phyloP scores from a whole-genome alignment of 768 basidiomycete species.

The Rhodotorula diobovata region DNA sequence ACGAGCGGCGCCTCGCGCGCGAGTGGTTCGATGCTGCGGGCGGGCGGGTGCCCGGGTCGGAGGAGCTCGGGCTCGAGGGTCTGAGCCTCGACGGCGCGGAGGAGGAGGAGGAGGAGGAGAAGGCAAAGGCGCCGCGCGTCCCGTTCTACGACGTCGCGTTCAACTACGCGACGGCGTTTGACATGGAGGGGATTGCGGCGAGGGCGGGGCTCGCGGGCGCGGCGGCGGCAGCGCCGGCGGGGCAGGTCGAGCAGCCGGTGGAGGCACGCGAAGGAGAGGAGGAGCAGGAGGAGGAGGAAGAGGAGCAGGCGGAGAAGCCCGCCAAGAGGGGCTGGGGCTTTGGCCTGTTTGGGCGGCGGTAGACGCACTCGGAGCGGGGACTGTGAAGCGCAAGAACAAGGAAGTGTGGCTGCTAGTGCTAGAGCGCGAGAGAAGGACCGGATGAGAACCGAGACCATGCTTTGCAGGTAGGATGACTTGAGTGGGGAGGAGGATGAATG shows the following conservation, averaged over 20 bases:
- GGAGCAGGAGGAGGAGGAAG: background rate
- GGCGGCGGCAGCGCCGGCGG: background rate
- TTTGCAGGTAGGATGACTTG: background rate
- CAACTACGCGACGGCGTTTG: slow-evolving; percentile 71
- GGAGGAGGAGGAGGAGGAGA: slow-evolving; percentile 51
- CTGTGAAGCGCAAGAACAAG: no score
- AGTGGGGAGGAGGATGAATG: background rate
- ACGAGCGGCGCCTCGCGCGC: slow-evolving; percentile 58
- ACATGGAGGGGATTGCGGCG: slow-evolving; percentile 33
- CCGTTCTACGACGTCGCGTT: slow-evolving; percentile 93
- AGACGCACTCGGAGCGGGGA: no score
- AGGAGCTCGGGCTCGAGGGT: background rate
- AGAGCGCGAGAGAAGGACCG: background rate
- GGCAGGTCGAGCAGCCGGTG: background rate
- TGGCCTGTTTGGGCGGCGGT: slow-evolving; percentile 14
- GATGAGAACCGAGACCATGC: background rate
- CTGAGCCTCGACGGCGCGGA: slow-evolving; percentile 47
- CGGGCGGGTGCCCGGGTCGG: background rate
- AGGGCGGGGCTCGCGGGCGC: slow-evolving; percentile 9
- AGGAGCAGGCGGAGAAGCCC: slow-evolving; percentile 4
- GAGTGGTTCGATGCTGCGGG: slow-evolving; percentile 43
- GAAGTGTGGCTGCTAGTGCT: no score
- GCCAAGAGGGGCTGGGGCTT: slow-evolving; percentile 26
- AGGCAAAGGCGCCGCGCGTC: slow-evolving; percentile 67
- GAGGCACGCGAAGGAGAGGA: background rate